A percentile compares a stretch with the other conserved stretches of the same genome.
phyloP scores from a whole-genome alignment of 495 filamentous ascomycete genomes.

The Copromyces sp. region DNA sequence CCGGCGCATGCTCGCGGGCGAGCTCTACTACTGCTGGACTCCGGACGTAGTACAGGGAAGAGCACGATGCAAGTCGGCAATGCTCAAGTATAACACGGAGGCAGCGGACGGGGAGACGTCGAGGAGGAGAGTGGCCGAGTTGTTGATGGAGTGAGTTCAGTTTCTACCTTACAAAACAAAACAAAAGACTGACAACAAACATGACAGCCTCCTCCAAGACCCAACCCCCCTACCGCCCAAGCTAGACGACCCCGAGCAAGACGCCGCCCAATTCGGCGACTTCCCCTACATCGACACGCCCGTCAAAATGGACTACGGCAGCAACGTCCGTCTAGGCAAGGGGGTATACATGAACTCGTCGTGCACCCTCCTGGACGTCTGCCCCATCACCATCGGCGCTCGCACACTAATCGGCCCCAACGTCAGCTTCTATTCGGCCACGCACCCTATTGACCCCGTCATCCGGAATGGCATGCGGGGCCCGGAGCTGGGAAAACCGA shows the following conservation, averaged over 20 bases:
- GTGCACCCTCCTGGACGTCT: constrained; percentile 67
- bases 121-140: constrained; percentile 47
- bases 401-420: constrained; percentile 74
- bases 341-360: constrained; percentile 72
- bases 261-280: constrained; percentile 47
- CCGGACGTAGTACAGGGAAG: constrained; percentile 45
- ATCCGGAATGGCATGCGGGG: constrained; percentile 64
- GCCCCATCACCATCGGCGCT: constrained; percentile 63
- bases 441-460: constrained; percentile 66
- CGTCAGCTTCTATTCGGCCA: constrained; percentile 60
- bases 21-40: constrained; percentile 41
- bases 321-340: constrained; percentile 56
- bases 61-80: constrained; percentile 47
- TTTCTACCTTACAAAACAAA: too few species aligned
- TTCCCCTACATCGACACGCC: constrained; percentile 66
- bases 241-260: constrained; percentile 41
- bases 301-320: constrained; percentile 65
- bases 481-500: constrained; percentile 64
- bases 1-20: constrained; percentile 38
- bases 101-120: constrained; percentile 40
- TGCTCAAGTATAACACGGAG: constrained; percentile 46
- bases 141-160: constrained; percentile 65
- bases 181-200: not conserved
- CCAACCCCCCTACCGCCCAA: constrained; percentile 50
- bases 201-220: constrained; percentile 47